Conservation (phyloP, 768 basidiomycete genomes). For the Hemileccinum rubropunctum region DNA sequence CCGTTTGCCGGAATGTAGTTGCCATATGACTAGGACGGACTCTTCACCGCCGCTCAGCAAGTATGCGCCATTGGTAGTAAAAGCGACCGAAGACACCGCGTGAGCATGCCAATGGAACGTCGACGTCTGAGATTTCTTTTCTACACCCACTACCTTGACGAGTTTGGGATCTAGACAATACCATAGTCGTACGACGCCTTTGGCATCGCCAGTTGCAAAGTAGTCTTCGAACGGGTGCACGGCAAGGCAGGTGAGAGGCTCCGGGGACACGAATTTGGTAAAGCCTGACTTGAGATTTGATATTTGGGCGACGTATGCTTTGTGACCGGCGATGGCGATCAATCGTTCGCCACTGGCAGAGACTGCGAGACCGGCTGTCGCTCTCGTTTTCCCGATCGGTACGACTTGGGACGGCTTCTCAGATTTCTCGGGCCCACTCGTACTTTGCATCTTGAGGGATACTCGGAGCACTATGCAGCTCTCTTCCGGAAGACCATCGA, state of each 20-base stretch:
- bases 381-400: slow-evolving; percentile 64
- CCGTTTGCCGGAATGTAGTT: slow-evolving; percentile 80
- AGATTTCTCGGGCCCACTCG: slow-evolving; percentile 40
- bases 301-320: slow-evolving; percentile 69
- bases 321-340: slow-evolving; percentile 70
- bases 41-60: slow-evolving; percentile 94
- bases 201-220: slow-evolving; percentile 91
- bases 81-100: slow-evolving; percentile 80
- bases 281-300: slow-evolving; percentile 61
- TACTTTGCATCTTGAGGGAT: slow-evolving; percentile 45
- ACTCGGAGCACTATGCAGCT: slow-evolving; percentile 53
- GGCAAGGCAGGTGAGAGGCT: slow-evolving; percentile 77
- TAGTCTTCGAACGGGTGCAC: slow-evolving; percentile 90
- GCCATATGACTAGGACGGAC: slow-evolving; percentile 96
- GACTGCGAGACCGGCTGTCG: slow-evolving; percentile 61
- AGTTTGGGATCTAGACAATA: slow-evolving; percentile 76
- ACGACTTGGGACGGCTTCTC: slow-evolving; percentile 48
- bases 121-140: slow-evolving; percentile 81
- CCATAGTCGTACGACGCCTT: slow-evolving; percentile 87
- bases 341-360: slow-evolving; percentile 80
- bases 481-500: slow-evolving; percentile 38
- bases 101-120: slow-evolving; percentile 97
- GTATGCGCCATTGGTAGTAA: slow-evolving; percentile 90
- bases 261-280: slow-evolving; percentile 80
- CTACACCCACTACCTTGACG: slow-evolving; percentile 55